phyloP scores from a whole-genome alignment of 2,329 filamentous ascomycete genomes.

The Stachybotrys chlorohalonatus region DNA sequence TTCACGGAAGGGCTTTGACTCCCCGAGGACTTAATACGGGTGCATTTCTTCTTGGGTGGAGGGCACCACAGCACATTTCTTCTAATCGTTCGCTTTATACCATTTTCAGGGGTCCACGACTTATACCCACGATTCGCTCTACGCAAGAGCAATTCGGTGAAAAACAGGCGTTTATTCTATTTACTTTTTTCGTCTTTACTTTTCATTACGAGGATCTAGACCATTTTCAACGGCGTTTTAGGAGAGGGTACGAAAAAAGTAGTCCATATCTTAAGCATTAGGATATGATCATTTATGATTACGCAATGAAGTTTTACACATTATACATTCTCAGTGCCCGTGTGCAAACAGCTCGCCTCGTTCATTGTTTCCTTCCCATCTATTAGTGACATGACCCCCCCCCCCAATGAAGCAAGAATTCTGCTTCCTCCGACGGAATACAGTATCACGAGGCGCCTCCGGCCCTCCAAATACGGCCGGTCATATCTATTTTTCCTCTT shows the following conservation, averaged over 20 bases:
- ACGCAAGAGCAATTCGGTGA: neutral
- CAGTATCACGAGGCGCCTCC: neutral
- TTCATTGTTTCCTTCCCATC: neutral
- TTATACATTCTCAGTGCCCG: neutral
- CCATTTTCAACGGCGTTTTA: neutral
- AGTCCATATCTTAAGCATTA: neutral
- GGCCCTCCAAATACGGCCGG: neutral
- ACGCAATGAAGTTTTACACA: neutral
- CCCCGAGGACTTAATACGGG: neutral
- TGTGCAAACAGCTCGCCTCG: neutral
- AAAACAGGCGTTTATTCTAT: neutral
- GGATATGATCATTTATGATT: neutral
- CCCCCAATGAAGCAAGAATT: neutral
- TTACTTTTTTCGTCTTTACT: conserved; percentile 2
- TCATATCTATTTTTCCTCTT: no score
- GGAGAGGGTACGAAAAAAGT: neutral
- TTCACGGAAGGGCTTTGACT: neutral
- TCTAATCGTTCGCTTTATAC: conserved; percentile 4
- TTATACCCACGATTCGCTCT: neutral
- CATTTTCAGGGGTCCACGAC: conserved; percentile 1
- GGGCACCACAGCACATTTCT: conserved; percentile 1
- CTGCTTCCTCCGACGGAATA: neutral
- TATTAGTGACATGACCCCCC: no score
- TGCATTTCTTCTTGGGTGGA: neutral
- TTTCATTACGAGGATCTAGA: neutral